Evolutionary conservation across 495 filamentous ascomycete genomes (phyloP).

Genomic region (Usnea hakonensis): DNA sequence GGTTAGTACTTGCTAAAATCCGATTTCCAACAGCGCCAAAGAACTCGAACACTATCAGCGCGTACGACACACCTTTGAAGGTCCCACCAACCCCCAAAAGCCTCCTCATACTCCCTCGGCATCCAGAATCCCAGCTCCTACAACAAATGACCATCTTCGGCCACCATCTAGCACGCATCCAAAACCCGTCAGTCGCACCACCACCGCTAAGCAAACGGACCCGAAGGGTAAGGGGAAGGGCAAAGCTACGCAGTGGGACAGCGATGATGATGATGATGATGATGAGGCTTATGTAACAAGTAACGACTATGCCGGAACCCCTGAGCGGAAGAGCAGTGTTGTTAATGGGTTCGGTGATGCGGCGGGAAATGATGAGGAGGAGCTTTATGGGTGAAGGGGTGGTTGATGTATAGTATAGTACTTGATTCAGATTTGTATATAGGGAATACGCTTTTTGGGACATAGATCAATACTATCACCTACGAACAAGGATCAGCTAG

Average conservation of each 20-base stretch:
- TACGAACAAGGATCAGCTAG: too few relatives aligned
- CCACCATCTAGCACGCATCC: constrained; percentile 6
- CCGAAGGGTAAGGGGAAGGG: constrained; percentile 25
- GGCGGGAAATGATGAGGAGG: constrained; percentile 16
- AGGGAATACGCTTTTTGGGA: too few relatives aligned
- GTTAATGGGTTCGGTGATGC: constrained; percentile 13
- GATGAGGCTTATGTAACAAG: constrained; percentile 28
- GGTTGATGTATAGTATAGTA: neutral
- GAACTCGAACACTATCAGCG: constrained; percentile 87
- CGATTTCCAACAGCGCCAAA: constrained; percentile 52
- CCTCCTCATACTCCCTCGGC: neutral
- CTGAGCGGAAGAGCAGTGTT: constrained; percentile 12
- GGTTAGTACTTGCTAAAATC: constrained; percentile 19
- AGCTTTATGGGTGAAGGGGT: constrained; percentile 14
- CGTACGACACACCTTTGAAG: constrained; percentile 75
- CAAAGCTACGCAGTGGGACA: constrained; percentile 21
- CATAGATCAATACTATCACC: too few relatives aligned
- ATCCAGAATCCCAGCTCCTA: neutral
- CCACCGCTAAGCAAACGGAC: constrained; percentile 12
- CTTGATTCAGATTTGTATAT: neutral
- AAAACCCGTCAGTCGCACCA: constrained; percentile 2
- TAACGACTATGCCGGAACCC: constrained; percentile 19
- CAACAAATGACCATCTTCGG: neutral
- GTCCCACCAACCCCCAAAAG: constrained; percentile 7
- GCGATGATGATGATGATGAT: constrained; percentile 24